Conservation (phyloP, 352 stramenopile genomes). For the Pythium grandisporangium region DNA sequence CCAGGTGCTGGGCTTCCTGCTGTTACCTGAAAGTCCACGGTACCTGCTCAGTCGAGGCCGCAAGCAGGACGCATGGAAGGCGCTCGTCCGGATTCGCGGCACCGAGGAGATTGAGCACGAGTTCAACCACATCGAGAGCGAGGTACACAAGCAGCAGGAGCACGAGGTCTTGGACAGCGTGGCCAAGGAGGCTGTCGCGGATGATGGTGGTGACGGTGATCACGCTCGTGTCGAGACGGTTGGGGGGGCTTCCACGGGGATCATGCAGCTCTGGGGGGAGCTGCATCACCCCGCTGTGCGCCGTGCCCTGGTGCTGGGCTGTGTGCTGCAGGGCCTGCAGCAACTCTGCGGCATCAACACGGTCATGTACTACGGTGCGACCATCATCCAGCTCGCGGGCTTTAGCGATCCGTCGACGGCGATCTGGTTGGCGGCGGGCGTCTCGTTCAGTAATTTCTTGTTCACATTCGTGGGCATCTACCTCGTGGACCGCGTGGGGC, state of each 20-base stretch:
- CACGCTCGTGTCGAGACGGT: too few species aligned
- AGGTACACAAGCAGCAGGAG: slow-evolving; percentile 19
- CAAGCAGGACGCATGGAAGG: slow-evolving; percentile 28
- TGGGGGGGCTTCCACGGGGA: too few species aligned
- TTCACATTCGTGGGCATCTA: slow-evolving; percentile 59
- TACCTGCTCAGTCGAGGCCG: slow-evolving; percentile 42
- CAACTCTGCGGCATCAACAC: slow-evolving; percentile 85
- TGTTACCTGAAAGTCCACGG: slow-evolving; percentile 58
- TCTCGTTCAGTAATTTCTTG: slow-evolving; percentile 62
- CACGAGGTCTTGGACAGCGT: slow-evolving; percentile 10
- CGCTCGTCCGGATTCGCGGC: slow-evolving; percentile 44
- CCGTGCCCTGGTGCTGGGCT: slow-evolving; percentile 44
- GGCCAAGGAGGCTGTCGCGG: too few species aligned
- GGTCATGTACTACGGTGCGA: slow-evolving; percentile 83
- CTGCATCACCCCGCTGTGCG: slow-evolving; percentile 21
- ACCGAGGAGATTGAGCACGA: slow-evolving; percentile 37
- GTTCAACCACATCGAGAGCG: slow-evolving; percentile 44
- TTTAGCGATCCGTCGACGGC: slow-evolving; percentile 61
- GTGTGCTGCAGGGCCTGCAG: slow-evolving; percentile 46
- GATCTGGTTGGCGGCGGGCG: slow-evolving; percentile 70
- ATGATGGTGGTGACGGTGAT: too few species aligned
- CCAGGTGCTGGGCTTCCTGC: slow-evolving; percentile 61
- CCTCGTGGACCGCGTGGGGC: slow-evolving; percentile 38
- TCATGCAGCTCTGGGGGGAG: slow-evolving; percentile 30
- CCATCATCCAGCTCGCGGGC: slow-evolving; percentile 73